phyloP scores from a whole-genome alignment of 192 early-diverging fungal genomes.

The Backusella sp. region DNA sequence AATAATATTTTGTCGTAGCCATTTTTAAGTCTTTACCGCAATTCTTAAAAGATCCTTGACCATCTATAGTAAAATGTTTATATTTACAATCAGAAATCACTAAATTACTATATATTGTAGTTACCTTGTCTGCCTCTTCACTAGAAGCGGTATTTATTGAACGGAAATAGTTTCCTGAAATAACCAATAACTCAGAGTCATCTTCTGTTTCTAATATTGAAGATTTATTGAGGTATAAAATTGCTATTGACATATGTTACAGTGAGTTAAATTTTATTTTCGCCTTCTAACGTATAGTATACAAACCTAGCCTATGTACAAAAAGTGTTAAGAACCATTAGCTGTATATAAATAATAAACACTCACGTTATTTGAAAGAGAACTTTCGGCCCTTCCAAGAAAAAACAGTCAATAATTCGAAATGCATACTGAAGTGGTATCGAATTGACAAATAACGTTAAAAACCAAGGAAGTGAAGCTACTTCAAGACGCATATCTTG shows the following conservation, averaged over 20 bases:
- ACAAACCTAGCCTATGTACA: conserved; percentile 4
- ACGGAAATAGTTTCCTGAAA: conserved; percentile 85
- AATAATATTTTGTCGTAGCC: neutral
- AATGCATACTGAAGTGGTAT: conserved; percentile 89
- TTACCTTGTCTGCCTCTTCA: neutral
- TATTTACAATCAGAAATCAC: neutral
- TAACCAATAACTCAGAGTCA: conserved; percentile 76
- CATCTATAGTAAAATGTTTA: conserved; percentile 34
- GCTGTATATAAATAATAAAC: neutral
- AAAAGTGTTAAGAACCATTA: neutral
- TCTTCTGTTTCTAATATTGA: conserved; percentile 62
- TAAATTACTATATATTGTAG: neutral
- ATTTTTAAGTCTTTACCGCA: conserved; percentile 39
- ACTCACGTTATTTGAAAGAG: conserved; percentile 87
- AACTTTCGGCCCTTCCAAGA: conserved; percentile 93
- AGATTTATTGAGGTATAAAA: conserved; percentile 88
- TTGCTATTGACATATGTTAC: conserved; percentile 45
- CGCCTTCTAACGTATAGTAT: neutral
- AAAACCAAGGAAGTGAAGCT: conserved; percentile 96
- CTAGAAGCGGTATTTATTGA: conserved; percentile 65
- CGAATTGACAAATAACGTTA: conserved; percentile 94
- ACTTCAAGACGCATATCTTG: conserved; percentile 95
- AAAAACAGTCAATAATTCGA: conserved; percentile 94
- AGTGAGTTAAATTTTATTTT: neutral
- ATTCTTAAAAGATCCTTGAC: conserved; percentile 88